Evolutionary conservation across 2,329 filamentous ascomycete species (phyloP).

Genomic region (Chaetothyriales sp.): DNA sequence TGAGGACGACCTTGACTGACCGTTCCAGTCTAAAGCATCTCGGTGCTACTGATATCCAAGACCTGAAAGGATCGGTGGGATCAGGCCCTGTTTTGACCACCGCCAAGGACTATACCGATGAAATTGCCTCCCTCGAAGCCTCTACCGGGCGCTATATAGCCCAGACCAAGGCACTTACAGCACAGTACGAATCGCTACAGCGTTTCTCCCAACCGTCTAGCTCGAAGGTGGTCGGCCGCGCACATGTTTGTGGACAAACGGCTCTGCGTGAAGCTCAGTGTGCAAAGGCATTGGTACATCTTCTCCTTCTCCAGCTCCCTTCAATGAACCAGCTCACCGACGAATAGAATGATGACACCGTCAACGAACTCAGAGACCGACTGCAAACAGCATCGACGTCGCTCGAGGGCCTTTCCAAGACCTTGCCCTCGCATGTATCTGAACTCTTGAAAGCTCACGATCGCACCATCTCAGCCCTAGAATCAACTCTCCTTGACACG

Average conservation of each 20-base stretch:
- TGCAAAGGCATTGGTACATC: neutral
- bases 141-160: neutral
- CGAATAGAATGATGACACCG: neutral
- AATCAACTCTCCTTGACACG: constrained; percentile 2
- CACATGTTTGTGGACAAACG: neutral
- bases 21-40: neutral
- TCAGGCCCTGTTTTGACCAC: neutral
- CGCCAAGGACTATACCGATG: neutral
- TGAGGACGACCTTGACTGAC: neutral
- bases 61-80: neutral
- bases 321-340: neutral
- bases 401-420: constrained; percentile 5
- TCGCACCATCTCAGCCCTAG: constrained; percentile 3
- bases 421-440: constrained; percentile 1
- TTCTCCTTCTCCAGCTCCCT: neutral
- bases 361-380: neutral
- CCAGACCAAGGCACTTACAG: neutral
- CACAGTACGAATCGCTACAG: neutral
- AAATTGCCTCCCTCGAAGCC: neutral
- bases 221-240: neutral
- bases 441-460: constrained; percentile 10
- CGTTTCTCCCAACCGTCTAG: neutral
- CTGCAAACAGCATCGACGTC: neutral
- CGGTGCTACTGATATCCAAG: neutral
- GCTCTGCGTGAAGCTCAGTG: neutral